These are phyloP conservation scores for Brettanomyces sp. DNA, from an alignment of 805 yeast species.

Conservation along the genomic window DNA sequence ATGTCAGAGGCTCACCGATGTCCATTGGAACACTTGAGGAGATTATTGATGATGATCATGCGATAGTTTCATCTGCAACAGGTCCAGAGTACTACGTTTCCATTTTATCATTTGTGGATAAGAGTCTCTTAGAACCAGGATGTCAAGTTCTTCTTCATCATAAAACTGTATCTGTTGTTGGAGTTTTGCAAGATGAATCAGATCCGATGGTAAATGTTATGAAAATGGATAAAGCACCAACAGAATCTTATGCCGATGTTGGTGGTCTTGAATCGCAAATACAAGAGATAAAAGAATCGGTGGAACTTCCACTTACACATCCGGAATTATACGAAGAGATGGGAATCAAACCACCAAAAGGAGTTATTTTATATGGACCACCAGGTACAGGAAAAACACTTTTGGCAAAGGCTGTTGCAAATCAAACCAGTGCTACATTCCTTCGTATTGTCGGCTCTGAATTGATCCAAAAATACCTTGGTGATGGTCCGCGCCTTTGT, in stretches of 20 bases:
- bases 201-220: slow-evolving; percentile 97
- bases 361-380: slow-evolving; percentile 93
- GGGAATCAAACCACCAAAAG: slow-evolving; percentile 98
- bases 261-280: slow-evolving; percentile 95
- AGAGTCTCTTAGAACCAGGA: slow-evolving; percentile 92
- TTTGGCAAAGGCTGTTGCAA: slow-evolving; percentile 95
- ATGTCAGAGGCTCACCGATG: slow-evolving; percentile 92
- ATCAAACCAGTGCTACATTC: slow-evolving; percentile 94
- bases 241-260: slow-evolving; percentile 92
- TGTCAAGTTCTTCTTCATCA: slow-evolving; percentile 93
- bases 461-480: slow-evolving; percentile 90
- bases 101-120: slow-evolving; percentile 92
- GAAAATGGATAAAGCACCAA: slow-evolving; percentile 97
- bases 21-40: slow-evolving; percentile 95
- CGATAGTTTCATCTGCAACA: slow-evolving; percentile 90
- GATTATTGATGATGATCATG: slow-evolving; percentile 97
- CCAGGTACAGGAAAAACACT: slow-evolving; percentile 98
- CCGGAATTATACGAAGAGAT: slow-evolving; percentile 96
- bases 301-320: slow-evolving; percentile 90
- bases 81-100: slow-evolving; percentile 98
- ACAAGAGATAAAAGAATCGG: slow-evolving; percentile 96
- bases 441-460: slow-evolving; percentile 95
- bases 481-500: slow-evolving; percentile 94
- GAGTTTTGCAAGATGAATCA: slow-evolving; percentile 95
- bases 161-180: slow-evolving; percentile 92